These are phyloP conservation scores for Penicillium crystallinum DNA, from an alignment of 495 filamentous ascomycete genomes.

Conservation along the genomic window DNA sequence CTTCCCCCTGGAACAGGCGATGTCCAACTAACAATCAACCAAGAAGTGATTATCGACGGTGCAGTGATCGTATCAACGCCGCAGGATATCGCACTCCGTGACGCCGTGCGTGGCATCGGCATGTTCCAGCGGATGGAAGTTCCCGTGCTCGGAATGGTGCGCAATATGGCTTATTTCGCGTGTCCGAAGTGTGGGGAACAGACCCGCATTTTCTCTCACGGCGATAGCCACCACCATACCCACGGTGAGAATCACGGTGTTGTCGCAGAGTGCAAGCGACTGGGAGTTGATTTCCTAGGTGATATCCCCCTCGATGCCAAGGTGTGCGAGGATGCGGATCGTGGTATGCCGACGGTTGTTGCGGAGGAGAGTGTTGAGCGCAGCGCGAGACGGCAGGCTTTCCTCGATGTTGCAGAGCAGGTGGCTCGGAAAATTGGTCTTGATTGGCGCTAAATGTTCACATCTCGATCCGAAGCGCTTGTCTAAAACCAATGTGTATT, in stretches of 20 bases:
- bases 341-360: conserved; percentile 86
- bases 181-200: conserved; percentile 71
- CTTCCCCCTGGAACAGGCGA: conserved; percentile 94
- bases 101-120: conserved; percentile 82
- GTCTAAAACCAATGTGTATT: conserved; percentile 1
- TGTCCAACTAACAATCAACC: conserved; percentile 86
- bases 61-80: conserved; percentile 91
- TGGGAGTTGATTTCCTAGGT: conserved; percentile 71
- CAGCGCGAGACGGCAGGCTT: conserved; percentile 64
- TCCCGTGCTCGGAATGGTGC: conserved; percentile 83
- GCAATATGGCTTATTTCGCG: conserved; percentile 87
- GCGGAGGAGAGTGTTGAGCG: conserved; percentile 73
- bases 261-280: conserved; percentile 52
- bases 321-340: conserved; percentile 86
- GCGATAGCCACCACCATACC: conserved; percentile 31
- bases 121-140: conserved; percentile 84
- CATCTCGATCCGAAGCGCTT: background rate
- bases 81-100: conserved; percentile 82
- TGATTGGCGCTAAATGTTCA: conserved; percentile 24
- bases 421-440: conserved; percentile 50
- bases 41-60: conserved; percentile 82
- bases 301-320: conserved; percentile 84
- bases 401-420: conserved; percentile 61
- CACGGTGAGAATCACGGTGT: conserved; percentile 46
- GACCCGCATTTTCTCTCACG: conserved; percentile 71